Evolutionary conservation across 176 grass and related monocot species (phyloP).

Genomic region (Pontederia crassipes): DNA sequence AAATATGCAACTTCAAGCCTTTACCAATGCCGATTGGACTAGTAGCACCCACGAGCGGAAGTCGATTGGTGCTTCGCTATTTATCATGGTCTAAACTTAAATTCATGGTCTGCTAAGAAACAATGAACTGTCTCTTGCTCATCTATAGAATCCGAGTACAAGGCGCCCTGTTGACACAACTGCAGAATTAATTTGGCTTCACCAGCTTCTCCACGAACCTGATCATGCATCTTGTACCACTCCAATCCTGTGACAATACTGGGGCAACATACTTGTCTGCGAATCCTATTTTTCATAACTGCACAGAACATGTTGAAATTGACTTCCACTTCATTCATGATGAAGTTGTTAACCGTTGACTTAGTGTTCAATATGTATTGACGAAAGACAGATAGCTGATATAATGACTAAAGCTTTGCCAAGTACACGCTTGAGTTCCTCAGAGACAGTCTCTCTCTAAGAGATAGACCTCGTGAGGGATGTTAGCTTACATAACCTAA

Average conservation of each 20-base stretch:
- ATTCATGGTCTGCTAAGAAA: slow-evolving; percentile 6
- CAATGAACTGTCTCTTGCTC: neutral
- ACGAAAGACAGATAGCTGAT: too few relatives aligned
- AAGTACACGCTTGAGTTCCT: too few relatives aligned
- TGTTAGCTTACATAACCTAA: too few relatives aligned
- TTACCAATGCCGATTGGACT: slow-evolving; percentile 11
- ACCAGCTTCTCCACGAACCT: neutral
- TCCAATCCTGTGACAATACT: slow-evolving; percentile 5
- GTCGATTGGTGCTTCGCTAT: neutral
- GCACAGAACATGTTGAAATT: slow-evolving; percentile 16
- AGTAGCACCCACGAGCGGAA: neutral
- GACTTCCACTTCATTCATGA: neutral
- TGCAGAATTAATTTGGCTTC: neutral
- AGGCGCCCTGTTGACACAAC: neutral
- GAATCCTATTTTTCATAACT: slow-evolving; percentile 4
- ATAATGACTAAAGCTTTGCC: too few relatives aligned
- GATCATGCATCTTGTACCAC: too few relatives aligned
- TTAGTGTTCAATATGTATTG: too few relatives aligned
- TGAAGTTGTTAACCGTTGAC: too few relatives aligned
- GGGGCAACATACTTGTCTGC: neutral
- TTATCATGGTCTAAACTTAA: neutral
- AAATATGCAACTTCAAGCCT: neutral
- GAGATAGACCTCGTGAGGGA: too few relatives aligned
- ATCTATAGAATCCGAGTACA: slow-evolving; percentile 9
- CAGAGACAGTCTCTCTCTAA: too few relatives aligned